phyloP scores from a whole-genome alignment of 371 early-diverging fungal species.

The Mucor lusitanicus region DNA sequence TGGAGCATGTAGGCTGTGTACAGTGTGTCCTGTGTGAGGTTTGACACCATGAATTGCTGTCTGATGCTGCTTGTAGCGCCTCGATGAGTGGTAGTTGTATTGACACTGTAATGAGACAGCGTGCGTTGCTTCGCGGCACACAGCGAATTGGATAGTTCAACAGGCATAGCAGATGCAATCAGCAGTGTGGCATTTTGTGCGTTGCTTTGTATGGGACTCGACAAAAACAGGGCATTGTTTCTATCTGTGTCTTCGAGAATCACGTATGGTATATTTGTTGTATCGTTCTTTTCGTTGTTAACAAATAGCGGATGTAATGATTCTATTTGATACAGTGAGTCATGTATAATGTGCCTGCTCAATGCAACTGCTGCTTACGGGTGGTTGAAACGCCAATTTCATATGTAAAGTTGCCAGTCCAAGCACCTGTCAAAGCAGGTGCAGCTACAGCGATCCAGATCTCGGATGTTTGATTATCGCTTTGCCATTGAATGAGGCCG shows the following conservation, averaged over 20 bases:
- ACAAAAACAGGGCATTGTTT: conserved; percentile 54
- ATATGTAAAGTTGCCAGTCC: conserved; percentile 58
- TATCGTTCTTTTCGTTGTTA: conserved; percentile 11
- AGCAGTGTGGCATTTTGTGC: conserved; percentile 49
- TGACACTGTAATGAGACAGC: conserved; percentile 31
- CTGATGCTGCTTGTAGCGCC: conserved; percentile 23
- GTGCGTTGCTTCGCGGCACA: conserved; percentile 50
- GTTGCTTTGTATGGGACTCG: conserved; percentile 26
- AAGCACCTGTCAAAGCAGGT: conserved; percentile 36
- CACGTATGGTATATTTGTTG: conserved; percentile 31
- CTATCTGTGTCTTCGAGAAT: conserved; percentile 60
- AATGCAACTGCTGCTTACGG: conserved; percentile 32
- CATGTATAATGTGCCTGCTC: background rate
- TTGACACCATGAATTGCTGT: conserved; percentile 39
- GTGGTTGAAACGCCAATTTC: conserved; percentile 56
- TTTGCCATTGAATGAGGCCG: conserved; percentile 41
- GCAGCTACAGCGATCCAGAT: conserved; percentile 50
- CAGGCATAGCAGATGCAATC: conserved; percentile 33
- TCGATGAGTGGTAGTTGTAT: conserved; percentile 36
- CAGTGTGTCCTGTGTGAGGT: conserved; percentile 34
- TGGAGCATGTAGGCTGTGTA: conserved; percentile 55
- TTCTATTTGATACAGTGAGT: conserved; percentile 14
- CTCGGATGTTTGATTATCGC: conserved; percentile 11
- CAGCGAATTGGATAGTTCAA: conserved; percentile 43
- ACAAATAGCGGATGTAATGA: conserved; percentile 31